These are phyloP conservation scores for Fraxinus albicans DNA, from an alignment of 305 asterid species.

Conservation along the genomic window DNA sequence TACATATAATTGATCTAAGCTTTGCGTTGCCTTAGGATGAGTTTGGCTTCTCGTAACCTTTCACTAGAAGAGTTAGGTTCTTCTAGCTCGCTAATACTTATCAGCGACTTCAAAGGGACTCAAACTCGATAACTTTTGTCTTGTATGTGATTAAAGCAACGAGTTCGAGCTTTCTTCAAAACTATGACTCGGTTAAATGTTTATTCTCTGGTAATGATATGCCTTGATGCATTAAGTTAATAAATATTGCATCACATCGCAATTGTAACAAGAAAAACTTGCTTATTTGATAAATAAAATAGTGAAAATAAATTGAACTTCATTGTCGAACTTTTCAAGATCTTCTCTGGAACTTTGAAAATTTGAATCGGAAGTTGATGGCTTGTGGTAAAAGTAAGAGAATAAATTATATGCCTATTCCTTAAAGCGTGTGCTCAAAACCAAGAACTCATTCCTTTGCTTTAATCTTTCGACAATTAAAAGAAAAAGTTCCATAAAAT, in stretches of 20 bases:
- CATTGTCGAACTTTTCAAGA: background rate
- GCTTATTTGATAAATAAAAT: background rate
- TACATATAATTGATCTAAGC: too few relatives aligned
- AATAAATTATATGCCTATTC: slow-evolving; percentile 7
- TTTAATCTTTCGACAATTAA: slow-evolving; percentile 1
- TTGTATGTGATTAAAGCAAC: background rate
- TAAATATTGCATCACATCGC: background rate
- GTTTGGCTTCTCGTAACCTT: background rate
- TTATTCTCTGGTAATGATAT: background rate
- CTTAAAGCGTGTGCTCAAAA: slow-evolving; percentile 21
- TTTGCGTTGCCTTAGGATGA: background rate
- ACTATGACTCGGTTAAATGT: background rate
- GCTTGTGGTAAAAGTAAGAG: background rate
- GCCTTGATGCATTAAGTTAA: background rate
- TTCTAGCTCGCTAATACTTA: background rate
- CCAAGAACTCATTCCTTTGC: background rate
- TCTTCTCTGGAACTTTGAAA: background rate
- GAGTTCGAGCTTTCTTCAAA: background rate
- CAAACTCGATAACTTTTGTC: background rate
- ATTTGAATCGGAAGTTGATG: background rate
- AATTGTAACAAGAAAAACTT: background rate
- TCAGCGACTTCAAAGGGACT: background rate
- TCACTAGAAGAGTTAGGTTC: background rate
- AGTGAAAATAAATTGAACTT: background rate
- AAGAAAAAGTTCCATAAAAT: background rate